A percentile compares a stretch with the other conserved stretches of the same genome.
phyloP scores from a whole-genome alignment of 164 flowering plant genomes.

The Kingdonia uniflora region DNA sequence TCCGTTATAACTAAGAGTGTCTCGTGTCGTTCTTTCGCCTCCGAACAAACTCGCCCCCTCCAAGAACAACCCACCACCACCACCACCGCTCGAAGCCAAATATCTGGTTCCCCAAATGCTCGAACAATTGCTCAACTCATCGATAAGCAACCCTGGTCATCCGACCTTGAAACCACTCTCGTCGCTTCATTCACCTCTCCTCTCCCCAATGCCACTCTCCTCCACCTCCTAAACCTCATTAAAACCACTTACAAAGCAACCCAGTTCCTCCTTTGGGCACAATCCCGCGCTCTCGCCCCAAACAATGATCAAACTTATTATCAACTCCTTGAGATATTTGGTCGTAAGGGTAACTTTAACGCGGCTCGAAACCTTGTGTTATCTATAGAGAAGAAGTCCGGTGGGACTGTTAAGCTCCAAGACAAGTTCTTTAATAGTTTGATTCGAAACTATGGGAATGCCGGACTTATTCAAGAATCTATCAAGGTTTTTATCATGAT shows the following conservation, averaged over 20 bases:
- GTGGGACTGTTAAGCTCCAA: conserved; percentile 27
- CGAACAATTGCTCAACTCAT: conserved; percentile 18
- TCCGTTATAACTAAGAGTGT: too few relatives aligned
- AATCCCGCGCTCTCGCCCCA: conserved; percentile 24
- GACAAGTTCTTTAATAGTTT: conserved; percentile 57
- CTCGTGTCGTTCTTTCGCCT: too few relatives aligned
- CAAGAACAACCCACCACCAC: not conserved
- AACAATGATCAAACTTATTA: conserved; percentile 35
- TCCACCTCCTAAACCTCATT: conserved; percentile 44
- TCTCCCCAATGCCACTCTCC: conserved; percentile 41
- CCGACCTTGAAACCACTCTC: conserved; percentile 35
- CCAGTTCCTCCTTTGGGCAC: conserved; percentile 54
- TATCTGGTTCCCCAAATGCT: conserved; percentile 13
- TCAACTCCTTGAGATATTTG: conserved; percentile 41
- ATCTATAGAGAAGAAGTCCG: conserved; percentile 37
- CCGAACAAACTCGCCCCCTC: too few relatives aligned
- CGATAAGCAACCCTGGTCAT: conserved; percentile 26
- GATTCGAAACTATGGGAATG: conserved; percentile 47
- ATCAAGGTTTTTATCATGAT: conserved; percentile 41
- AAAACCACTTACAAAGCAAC: conserved; percentile 37
- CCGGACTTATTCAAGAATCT: conserved; percentile 59
- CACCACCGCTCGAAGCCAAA: not conserved
- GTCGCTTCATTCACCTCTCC: conserved; percentile 24
- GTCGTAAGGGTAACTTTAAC: conserved; percentile 43
- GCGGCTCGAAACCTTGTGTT: conserved; percentile 53